Evolutionary conservation across 1,284 basidiomycete species (phyloP).

Genomic region (Microbotryomycetes sp.): DNA sequence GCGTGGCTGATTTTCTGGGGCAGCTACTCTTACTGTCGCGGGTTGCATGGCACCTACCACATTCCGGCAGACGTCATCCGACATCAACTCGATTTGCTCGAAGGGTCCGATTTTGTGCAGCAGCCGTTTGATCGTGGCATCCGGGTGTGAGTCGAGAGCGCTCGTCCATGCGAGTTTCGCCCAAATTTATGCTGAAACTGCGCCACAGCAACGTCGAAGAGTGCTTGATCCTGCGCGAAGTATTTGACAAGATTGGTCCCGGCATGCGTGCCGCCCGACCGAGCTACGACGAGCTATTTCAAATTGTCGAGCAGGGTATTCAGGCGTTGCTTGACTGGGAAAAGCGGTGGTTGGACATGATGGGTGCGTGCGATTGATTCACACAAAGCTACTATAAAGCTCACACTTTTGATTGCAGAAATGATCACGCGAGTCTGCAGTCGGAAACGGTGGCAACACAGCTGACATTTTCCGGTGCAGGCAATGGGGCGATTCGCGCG

Average conservation of each 20-base stretch:
- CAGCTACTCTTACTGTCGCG: constrained; percentile 22
- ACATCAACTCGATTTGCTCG: constrained; percentile 17
- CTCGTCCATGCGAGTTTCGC: too few relatives aligned
- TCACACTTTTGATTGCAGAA: too few relatives aligned
- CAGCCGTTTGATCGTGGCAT: constrained; percentile 15
- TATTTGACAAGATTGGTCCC: constrained; percentile 16
- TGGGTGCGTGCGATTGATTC: constrained; percentile 5
- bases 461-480: not conserved
- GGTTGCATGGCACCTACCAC: constrained; percentile 8
- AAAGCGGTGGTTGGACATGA: not conserved
- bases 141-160: constrained; percentile 11
- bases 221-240: constrained; percentile 9
- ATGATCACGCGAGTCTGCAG: not conserved
- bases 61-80: constrained; percentile 6
- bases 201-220: constrained; percentile 21
- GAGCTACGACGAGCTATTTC: not conserved
- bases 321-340: constrained; percentile 9
- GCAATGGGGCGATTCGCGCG: constrained; percentile 21
- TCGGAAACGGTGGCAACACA: not conserved
- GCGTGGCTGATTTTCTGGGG: not conserved
- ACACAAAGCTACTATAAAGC: too few relatives aligned
- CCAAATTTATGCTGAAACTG: not conserved
- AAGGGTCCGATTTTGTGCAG: constrained; percentile 5
- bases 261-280: not conserved
- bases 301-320: constrained; percentile 7